Percentiles rank a stretch among this genome's conserved stretches.
Evolutionary conservation across 495 filamentous ascomycete genomes (phyloP).

Genomic region (Penicilliopsis zonata): DNA sequence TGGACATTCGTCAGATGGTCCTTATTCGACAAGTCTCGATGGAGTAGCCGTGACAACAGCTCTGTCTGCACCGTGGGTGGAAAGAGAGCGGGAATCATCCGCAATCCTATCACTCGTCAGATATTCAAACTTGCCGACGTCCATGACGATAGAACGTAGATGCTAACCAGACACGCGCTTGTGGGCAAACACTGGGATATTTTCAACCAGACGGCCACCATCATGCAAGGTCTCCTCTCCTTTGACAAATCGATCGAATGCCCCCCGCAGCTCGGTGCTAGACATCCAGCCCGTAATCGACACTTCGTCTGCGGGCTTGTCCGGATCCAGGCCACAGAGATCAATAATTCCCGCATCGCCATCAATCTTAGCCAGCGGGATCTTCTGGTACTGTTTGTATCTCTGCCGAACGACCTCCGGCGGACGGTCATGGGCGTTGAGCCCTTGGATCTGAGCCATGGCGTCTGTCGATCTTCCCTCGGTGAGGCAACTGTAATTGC

Average conservation of each 20-base stretch:
- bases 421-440: constrained; percentile 61
- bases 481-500: too few species aligned
- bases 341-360: constrained; percentile 38
- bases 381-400: constrained; percentile 54
- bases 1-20: constrained; percentile 77
- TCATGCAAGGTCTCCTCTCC: constrained; percentile 9
- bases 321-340: constrained; percentile 22
- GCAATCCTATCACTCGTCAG: constrained; percentile 46
- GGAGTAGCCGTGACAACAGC: constrained; percentile 58
- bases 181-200: constrained; percentile 37
- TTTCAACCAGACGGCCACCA: constrained; percentile 14
- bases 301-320: constrained; percentile 16
- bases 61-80: constrained; percentile 53
- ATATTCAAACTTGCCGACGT: constrained; percentile 2
- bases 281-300: constrained; percentile 17
- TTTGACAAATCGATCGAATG: constrained; percentile 20
- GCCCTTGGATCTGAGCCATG: constrained; percentile 32
- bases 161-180: constrained; percentile 26
- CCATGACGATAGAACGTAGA: constrained; percentile 17
- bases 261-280: constrained; percentile 19
- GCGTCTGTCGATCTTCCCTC: too few species aligned
- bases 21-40: constrained; percentile 66
- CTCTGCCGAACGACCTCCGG: constrained; percentile 48
- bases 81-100: constrained; percentile 61
- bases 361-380: constrained; percentile 28